These are phyloP conservation scores for Quercus dentata DNA, from an alignment of 306 rosid species.

Conservation along the genomic window DNA sequence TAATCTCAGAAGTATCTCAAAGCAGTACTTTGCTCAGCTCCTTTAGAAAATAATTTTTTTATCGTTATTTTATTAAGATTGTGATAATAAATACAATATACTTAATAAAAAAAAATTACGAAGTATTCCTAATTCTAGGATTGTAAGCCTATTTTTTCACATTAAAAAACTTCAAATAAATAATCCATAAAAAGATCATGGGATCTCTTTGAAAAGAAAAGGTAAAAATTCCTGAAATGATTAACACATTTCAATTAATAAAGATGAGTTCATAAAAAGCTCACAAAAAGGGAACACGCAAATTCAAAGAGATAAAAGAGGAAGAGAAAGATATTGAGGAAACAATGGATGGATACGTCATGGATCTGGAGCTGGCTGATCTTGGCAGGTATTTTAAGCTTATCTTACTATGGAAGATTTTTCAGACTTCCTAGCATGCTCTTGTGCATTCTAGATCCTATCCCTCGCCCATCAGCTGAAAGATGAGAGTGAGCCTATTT, in stretches of 20 bases:
- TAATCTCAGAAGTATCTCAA: no score
- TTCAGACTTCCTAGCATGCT: slow-evolving; percentile 70
- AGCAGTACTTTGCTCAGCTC: no score
- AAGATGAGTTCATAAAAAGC: background rate
- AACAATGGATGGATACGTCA: slow-evolving; percentile 40
- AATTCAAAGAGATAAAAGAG: background rate
- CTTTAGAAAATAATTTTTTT: no score
- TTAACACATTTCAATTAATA: background rate
- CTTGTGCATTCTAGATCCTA: slow-evolving; percentile 47
- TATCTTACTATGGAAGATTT: slow-evolving; percentile 57
- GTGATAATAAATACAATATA: no score
- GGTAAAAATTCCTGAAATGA: background rate
- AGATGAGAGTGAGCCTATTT: no score
- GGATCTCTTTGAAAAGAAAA: background rate
- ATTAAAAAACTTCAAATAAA: background rate
- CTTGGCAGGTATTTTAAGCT: slow-evolving; percentile 63
- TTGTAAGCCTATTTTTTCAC: background rate
- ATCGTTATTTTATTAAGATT: no score
- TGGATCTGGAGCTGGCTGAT: slow-evolving; percentile 85
- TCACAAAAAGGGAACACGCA: background rate
- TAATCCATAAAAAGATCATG: background rate
- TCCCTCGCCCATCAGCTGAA: background rate
- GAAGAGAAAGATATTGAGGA: background rate
- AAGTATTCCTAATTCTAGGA: background rate
- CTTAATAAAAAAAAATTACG: no score